Conservation (phyloP, 2,329 filamentous ascomycete species). For the Sporothrix globosa region DNA sequence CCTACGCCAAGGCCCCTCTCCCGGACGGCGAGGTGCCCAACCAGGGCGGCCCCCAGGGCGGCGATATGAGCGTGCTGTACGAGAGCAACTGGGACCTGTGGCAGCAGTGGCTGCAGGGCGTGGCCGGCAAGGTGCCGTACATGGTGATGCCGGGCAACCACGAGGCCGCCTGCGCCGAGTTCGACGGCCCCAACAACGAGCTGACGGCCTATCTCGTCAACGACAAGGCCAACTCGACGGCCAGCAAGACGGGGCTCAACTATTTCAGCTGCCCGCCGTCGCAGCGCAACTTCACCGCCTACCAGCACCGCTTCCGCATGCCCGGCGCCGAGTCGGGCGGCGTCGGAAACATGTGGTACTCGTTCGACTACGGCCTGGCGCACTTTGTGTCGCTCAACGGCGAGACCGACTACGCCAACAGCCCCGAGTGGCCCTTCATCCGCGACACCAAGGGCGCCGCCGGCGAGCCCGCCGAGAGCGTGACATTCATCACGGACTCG, state of each 20-base stretch:
- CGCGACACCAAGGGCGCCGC: conserved; percentile 49
- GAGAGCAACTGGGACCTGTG: conserved; percentile 57
- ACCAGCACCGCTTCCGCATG: conserved; percentile 57
- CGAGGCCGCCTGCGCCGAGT: conserved; percentile 53
- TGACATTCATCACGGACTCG: conserved; percentile 53
- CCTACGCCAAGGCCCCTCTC: conserved; percentile 49
- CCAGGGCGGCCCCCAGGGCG: conserved; percentile 52
- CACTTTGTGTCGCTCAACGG: conserved; percentile 54
- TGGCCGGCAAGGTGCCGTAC: conserved; percentile 52
- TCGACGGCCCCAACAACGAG: conserved; percentile 50
- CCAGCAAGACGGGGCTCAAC: conserved; percentile 45
- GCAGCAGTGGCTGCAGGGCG: conserved; percentile 53
- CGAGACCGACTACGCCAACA: conserved; percentile 54
- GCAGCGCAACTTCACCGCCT: conserved; percentile 57
- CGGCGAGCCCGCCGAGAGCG: conserved; percentile 45
- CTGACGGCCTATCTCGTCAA: conserved; percentile 54
- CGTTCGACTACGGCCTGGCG: conserved; percentile 57
- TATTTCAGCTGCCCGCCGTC: conserved; percentile 58
- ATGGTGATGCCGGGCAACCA: conserved; percentile 58
- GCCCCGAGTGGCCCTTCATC: conserved; percentile 51
- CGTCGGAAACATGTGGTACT: conserved; percentile 56
- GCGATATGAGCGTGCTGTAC: conserved; percentile 54
- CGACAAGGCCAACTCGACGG: conserved; percentile 49
- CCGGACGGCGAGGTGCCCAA: conserved; percentile 50
- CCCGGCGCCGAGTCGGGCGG: conserved; percentile 53